Conservation (phyloP, 352 stramenopile genomes). For the Globisporangium alternatum region DNA sequence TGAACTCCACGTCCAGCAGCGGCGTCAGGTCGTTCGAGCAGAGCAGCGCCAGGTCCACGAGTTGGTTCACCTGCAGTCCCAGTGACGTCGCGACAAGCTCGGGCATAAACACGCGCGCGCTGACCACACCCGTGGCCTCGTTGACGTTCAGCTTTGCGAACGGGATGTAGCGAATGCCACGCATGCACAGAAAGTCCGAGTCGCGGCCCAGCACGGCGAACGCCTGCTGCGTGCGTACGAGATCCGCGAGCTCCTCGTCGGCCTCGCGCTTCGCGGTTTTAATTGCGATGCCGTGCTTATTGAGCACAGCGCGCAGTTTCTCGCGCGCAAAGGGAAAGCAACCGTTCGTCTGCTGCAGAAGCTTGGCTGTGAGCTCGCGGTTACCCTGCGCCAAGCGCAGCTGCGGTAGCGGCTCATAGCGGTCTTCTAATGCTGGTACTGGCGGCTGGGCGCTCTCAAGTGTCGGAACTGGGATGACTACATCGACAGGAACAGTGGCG, state of each 20-base stretch:
- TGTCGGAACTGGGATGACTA: neutral
- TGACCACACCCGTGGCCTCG: conserved; percentile 26
- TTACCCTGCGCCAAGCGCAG: conserved; percentile 16
- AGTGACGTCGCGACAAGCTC: conserved; percentile 58
- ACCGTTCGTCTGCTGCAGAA: conserved; percentile 59
- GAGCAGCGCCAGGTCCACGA: conserved; percentile 84
- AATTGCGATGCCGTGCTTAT: conserved; percentile 45
- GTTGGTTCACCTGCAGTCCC: conserved; percentile 51
- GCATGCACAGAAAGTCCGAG: conserved; percentile 89
- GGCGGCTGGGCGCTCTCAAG: neutral
- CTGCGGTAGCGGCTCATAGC: neutral
- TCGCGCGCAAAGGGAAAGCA: conserved; percentile 77
- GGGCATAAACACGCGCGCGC: conserved; percentile 71
- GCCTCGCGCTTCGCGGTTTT: conserved; percentile 63
- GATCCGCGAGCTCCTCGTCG: conserved; percentile 68
- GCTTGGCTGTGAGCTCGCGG: conserved; percentile 18
- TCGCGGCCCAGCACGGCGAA: conserved; percentile 79
- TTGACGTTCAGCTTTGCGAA: conserved; percentile 46
- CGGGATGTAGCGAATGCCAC: conserved; percentile 77
- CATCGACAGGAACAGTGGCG: neutral
- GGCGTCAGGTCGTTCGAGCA: conserved; percentile 89
- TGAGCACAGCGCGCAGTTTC: conserved; percentile 57
- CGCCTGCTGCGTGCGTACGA: conserved; percentile 47
- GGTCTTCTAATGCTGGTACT: neutral
- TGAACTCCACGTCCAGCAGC: conserved; percentile 61